A percentile compares a stretch with the other conserved stretches of the same genome.
Conservation (phyloP, 306 rosid species). For the Dryas drummondii region DNA sequence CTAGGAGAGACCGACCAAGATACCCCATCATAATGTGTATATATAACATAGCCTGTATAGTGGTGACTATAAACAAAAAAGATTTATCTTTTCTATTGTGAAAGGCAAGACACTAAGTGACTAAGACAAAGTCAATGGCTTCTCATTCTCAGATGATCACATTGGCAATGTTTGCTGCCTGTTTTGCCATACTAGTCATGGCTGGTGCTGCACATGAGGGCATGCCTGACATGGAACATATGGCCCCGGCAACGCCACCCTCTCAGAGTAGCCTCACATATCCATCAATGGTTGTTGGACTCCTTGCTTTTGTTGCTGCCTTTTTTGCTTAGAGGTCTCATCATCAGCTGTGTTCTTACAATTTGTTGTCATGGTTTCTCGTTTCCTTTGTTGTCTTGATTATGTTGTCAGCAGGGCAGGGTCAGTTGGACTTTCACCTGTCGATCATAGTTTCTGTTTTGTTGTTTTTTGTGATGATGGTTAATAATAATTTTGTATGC, state of each 20-base stretch:
- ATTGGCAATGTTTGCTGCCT: slow-evolving; percentile 26
- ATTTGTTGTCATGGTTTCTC: background rate
- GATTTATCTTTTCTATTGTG: background rate
- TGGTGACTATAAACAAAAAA: background rate
- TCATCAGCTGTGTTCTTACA: background rate
- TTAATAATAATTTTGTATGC: background rate
- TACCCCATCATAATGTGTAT: background rate
- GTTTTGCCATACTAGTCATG: slow-evolving; percentile 33
- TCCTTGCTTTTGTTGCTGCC: slow-evolving; percentile 31
- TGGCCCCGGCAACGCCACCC: slow-evolving; percentile 16
- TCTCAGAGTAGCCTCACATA: slow-evolving; percentile 24
- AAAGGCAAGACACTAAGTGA: background rate
- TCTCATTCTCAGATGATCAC: slow-evolving; percentile 6
- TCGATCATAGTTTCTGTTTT: background rate
- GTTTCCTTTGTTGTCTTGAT: background rate
- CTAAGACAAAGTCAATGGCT: slow-evolving; percentile 35
- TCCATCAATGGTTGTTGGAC: slow-evolving; percentile 30
- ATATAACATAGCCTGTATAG: background rate
- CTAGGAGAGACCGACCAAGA: background rate
- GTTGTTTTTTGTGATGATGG: background rate
- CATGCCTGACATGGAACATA: slow-evolving; percentile 21
- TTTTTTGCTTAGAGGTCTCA: slow-evolving; percentile 29
- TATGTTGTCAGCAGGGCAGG: background rate
- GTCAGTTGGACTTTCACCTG: background rate
- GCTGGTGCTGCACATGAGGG: slow-evolving; percentile 33